phyloP scores from a whole-genome alignment of 2,329 filamentous ascomycete genomes.

The Teratosphaeria pseudoeucalypti region DNA sequence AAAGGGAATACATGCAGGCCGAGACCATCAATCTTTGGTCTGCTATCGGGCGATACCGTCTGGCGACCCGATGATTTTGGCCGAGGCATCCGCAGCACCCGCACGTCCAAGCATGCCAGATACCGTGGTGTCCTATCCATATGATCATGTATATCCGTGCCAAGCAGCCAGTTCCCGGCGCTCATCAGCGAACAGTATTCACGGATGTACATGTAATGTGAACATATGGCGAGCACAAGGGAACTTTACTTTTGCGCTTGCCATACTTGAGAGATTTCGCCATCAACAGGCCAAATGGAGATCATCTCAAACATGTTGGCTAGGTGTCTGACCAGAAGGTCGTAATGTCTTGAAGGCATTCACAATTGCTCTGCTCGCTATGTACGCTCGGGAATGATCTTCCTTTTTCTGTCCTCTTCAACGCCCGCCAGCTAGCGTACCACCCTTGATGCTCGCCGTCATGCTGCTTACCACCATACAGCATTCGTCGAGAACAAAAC shows the following conservation, averaged over 20 bases:
- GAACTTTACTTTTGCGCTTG: too few relatives aligned
- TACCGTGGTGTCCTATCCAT: background rate
- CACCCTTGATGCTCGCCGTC: background rate
- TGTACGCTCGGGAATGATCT: background rate
- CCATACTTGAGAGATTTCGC: too few relatives aligned
- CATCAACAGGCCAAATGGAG: too few relatives aligned
- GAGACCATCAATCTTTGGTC: background rate
- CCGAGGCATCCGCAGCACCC: background rate
- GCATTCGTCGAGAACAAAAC: background rate
- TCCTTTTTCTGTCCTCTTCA: too few relatives aligned
- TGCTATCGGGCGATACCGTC: background rate
- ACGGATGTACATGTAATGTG: too few relatives aligned
- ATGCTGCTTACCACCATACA: background rate
- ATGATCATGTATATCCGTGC: too few relatives aligned
- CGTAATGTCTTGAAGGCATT: background rate
- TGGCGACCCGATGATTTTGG: background rate
- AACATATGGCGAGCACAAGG: background rate
- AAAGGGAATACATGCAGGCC: background rate
- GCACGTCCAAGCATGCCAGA: background rate
- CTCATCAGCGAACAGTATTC: too few relatives aligned
- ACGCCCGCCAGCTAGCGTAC: too few relatives aligned
- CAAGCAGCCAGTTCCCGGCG: too few relatives aligned
- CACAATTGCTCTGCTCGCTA: background rate
- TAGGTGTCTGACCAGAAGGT: too few relatives aligned
- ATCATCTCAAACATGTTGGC: too few relatives aligned